These are phyloP conservation scores for Thyridium curvatum DNA, from an alignment of 2,329 filamentous ascomycete genomes.

Conservation along the genomic window DNA sequence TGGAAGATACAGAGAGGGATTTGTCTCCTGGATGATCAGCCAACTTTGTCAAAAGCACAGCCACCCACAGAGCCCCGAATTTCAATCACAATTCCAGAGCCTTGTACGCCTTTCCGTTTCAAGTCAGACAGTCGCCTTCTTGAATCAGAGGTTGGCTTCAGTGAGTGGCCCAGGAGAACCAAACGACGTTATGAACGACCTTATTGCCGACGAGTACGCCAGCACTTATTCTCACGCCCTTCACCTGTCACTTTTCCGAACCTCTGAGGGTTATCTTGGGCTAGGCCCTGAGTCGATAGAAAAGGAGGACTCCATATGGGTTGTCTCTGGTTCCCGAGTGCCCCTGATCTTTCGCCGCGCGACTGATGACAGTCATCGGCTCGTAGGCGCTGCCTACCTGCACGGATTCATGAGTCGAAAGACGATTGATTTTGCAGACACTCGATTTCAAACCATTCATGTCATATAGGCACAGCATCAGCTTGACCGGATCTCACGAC, in stretches of 20 bases:
- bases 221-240: background rate
- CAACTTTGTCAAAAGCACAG: no score
- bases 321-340: background rate
- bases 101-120: background rate
- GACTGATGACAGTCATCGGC: background rate
- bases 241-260: background rate
- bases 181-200: background rate
- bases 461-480: no score
- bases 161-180: background rate
- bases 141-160: background rate
- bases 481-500: no score
- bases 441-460: no score
- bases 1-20: no score
- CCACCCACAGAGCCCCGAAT: background rate
- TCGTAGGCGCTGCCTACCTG: background rate
- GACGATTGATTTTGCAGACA: background rate
- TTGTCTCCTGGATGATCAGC: no score
- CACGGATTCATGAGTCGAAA: background rate
- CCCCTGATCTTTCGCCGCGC: background rate
- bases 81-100: background rate
- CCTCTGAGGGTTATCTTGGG: background rate
- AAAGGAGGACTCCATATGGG: background rate
- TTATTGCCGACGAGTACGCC: background rate
- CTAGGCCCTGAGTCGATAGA: background rate
- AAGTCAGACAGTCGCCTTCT: background rate